These are phyloP conservation scores for Zizania palustris DNA, from an alignment of 202 grass and related monocot genomes.

Conservation along the genomic window DNA sequence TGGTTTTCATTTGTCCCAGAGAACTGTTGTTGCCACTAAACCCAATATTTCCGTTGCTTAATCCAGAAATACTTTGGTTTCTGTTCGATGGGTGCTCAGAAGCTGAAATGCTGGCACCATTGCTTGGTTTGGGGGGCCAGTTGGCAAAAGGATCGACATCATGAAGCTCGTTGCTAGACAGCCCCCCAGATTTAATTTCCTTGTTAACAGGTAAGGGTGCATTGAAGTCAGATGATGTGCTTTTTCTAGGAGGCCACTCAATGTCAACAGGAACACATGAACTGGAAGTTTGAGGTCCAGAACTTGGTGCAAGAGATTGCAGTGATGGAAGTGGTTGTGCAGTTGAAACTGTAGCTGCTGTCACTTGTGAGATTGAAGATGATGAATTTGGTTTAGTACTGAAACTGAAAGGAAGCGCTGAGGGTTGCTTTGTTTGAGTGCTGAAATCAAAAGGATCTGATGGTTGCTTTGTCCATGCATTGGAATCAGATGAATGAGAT, in stretches of 20 bases:
- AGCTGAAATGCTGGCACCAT: slow-evolving; percentile 41
- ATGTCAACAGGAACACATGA: slow-evolving; percentile 81
- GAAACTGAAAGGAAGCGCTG: slow-evolving; percentile 40
- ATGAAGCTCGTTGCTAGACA: slow-evolving; percentile 53
- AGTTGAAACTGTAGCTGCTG: slow-evolving; percentile 34
- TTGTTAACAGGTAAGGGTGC: slow-evolving; percentile 44
- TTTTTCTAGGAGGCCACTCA: slow-evolving; percentile 86
- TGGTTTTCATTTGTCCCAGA: slow-evolving; percentile 58
- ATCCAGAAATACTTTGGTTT: slow-evolving; percentile 53
- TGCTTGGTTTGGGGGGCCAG: slow-evolving; percentile 82
- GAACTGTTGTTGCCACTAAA: slow-evolving; percentile 49
- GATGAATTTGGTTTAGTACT: slow-evolving; percentile 49
- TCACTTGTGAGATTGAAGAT: slow-evolving; percentile 50
- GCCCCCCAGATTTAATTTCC: slow-evolving; percentile 48
- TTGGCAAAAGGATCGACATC: slow-evolving; percentile 95
- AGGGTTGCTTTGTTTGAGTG: slow-evolving; percentile 56
- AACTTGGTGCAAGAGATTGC: slow-evolving; percentile 54
- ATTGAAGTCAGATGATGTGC: slow-evolving; percentile 60
- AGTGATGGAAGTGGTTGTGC: slow-evolving; percentile 43
- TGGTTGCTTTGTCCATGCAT: slow-evolving; percentile 44
- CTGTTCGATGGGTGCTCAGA: slow-evolving; percentile 36
- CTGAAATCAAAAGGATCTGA: slow-evolving; percentile 52
- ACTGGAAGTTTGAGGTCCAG: slow-evolving; percentile 51
- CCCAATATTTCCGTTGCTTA: slow-evolving; percentile 45
- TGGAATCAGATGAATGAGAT: slow-evolving; percentile 48